Conservation (phyloP, 2,329 filamentous ascomycete genomes). For the Aspergillus viridinutans region DNA sequence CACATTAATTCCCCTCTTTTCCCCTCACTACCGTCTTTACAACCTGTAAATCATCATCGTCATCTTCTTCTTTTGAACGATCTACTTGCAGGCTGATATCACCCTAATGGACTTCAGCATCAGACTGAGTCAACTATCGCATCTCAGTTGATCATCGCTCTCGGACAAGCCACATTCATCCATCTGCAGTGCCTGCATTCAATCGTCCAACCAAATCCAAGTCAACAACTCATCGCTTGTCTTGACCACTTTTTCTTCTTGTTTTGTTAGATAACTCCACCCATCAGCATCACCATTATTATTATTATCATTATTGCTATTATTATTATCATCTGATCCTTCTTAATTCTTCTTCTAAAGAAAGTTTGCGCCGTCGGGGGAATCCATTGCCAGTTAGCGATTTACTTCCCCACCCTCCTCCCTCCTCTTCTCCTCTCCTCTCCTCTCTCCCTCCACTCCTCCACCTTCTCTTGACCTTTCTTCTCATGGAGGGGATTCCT, state of each 20-base stretch:
- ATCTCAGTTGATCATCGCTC: not conserved
- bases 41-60: not conserved
- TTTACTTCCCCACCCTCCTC: conserved; percentile 3
- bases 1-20: not conserved
- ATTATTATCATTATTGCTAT: not conserved
- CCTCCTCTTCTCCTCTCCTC: conserved; percentile 1
- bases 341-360: conserved; percentile 2
- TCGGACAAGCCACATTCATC: not conserved
- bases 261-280: not conserved
- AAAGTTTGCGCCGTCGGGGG: conserved; percentile 2
- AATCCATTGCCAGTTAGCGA: conserved; percentile 3
- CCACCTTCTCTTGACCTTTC: conserved; percentile 8
- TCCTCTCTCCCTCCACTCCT: not conserved
- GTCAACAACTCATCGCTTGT: not conserved
- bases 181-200: not conserved
- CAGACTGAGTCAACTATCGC: not conserved
- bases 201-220: not conserved
- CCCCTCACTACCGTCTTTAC: not conserved
- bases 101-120: not conserved
- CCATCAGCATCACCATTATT: not conserved
- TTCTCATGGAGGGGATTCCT: conserved; percentile 21
- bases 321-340: not conserved
- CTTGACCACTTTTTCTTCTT: not conserved
- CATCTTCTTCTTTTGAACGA: not conserved
- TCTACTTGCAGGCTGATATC: not conserved